A percentile compares a stretch with the other conserved stretches of the same genome.
Conservation (phyloP, 2,329 filamentous ascomycete species). For the Tolypocladium sp. region DNA sequence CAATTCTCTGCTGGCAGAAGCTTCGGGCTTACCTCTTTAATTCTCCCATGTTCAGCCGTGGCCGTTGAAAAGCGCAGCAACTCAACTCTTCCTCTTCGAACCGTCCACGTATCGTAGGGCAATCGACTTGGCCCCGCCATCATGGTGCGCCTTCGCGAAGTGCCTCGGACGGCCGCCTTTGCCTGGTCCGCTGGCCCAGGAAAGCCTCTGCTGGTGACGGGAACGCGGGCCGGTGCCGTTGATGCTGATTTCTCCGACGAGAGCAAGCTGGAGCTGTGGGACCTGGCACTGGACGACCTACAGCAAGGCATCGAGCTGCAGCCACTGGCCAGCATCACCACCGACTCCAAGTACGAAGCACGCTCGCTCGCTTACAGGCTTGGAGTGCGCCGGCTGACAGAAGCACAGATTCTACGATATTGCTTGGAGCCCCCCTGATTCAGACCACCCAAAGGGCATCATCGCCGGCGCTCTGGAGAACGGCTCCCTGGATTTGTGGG, state of each 20-base stretch:
- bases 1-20: slow-evolving; percentile 18
- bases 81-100: slow-evolving; percentile 7
- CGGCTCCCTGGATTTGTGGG: slow-evolving; percentile 88
- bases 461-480: slow-evolving; percentile 95
- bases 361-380: neutral
- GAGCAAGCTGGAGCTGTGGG: slow-evolving; percentile 94
- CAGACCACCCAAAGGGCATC: slow-evolving; percentile 72
- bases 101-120: no score
- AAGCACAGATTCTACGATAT: slow-evolving; percentile 82
- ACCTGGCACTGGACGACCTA: slow-evolving; percentile 71
- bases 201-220: slow-evolving; percentile 79
- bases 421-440: slow-evolving; percentile 79
- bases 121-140: slow-evolving; percentile 20
- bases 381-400: slow-evolving; percentile 5
- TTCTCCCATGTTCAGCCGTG: slow-evolving; percentile 10
- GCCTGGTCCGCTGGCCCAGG: slow-evolving; percentile 83
- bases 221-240: slow-evolving; percentile 88
- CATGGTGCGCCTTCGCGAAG: slow-evolving; percentile 96
- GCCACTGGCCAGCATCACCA: slow-evolving; percentile 72
- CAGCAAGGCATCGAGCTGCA: slow-evolving; percentile 74
- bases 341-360: slow-evolving; percentile 69
- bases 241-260: slow-evolving; percentile 97
- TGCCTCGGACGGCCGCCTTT: slow-evolving; percentile 92
- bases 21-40: slow-evolving; percentile 11
- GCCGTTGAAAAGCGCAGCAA: slow-evolving; percentile 6